Conservation (phyloP, 805 yeast genomes). For the Alloascoidea hylecoeti region DNA sequence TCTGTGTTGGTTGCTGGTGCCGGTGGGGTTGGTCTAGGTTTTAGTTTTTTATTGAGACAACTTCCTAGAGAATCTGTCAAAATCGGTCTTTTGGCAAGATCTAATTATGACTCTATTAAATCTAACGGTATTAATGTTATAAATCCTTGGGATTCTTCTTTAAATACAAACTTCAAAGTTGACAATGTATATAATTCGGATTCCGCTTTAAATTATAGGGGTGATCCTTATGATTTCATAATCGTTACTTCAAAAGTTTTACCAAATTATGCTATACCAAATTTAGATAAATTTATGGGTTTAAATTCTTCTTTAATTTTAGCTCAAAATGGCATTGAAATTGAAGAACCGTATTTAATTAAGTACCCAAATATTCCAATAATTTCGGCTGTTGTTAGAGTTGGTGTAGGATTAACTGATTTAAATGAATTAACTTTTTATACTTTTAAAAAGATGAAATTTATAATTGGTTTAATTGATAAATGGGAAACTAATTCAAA, state of each 20-base stretch:
- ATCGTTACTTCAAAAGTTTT: slow-evolving; percentile 7
- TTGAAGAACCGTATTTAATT: slow-evolving; percentile 7
- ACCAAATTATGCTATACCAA: slow-evolving; percentile 4
- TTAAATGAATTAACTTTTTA: slow-evolving; percentile 4
- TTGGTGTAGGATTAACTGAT: slow-evolving; percentile 5
- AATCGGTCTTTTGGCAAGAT: slow-evolving; percentile 7
- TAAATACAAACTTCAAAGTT: slow-evolving; percentile 2
- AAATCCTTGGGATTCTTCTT: neutral
- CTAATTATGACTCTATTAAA: slow-evolving; percentile 6
- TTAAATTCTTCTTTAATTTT: slow-evolving; percentile 5
- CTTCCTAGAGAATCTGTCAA: slow-evolving; percentile 2
- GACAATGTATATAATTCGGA: slow-evolving; percentile 3
- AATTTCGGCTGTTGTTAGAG: slow-evolving; percentile 6
- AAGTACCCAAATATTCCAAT: slow-evolving; percentile 6
- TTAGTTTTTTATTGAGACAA: slow-evolving; percentile 1
- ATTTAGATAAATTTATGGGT: slow-evolving; percentile 5
- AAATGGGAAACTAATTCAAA: neutral
- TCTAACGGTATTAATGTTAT: slow-evolving; percentile 4
- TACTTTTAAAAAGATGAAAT: neutral
- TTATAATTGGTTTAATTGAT: slow-evolving; percentile 5
- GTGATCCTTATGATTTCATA: slow-evolving; percentile 5
- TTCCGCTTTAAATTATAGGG: slow-evolving; percentile 3
- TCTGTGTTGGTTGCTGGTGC: slow-evolving; percentile 9
- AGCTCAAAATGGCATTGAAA: slow-evolving; percentile 9
- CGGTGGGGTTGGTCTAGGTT: slow-evolving; percentile 8